These are phyloP conservation scores for Jamesozyma piceae DNA, from an alignment of 805 yeast genomes.

Conservation along the genomic window DNA sequence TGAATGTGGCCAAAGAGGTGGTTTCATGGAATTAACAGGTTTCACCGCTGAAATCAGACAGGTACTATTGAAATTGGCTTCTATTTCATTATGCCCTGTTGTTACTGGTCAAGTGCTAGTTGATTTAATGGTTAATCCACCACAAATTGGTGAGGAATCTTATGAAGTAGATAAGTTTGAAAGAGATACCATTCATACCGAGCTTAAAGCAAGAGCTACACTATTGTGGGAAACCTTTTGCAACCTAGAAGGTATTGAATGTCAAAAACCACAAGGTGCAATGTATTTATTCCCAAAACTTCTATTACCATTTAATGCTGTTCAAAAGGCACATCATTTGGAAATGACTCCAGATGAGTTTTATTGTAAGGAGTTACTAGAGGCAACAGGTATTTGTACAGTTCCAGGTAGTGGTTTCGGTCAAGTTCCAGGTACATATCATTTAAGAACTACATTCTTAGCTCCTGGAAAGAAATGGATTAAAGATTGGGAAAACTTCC, in stretches of 20 bases:
- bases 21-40: conserved; percentile 90
- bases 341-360: conserved; percentile 71
- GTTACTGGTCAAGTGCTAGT: conserved; percentile 91
- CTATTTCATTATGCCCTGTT: conserved; percentile 87
- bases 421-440: conserved; percentile 81
- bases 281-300: conserved; percentile 91
- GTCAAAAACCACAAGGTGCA: conserved; percentile 92
- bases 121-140: conserved; percentile 91
- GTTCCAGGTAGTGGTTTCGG: conserved; percentile 98
- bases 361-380: conserved; percentile 77
- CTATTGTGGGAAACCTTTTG: conserved; percentile 61
- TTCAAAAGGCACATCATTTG: conserved; percentile 46
- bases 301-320: conserved; percentile 53
- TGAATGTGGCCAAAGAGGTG: conserved; percentile 99
- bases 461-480: conserved; percentile 95
- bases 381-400: conserved; percentile 88
- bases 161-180: conserved; percentile 59
- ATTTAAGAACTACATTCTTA: conserved; percentile 90
- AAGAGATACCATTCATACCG: conserved; percentile 48
- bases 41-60: conserved; percentile 61
- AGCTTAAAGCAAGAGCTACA: conserved; percentile 55
- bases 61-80: conserved; percentile 73
- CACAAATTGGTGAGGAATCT: conserved; percentile 65
- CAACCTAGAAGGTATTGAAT: conserved; percentile 69
- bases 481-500: conserved; percentile 68